A percentile compares a stretch with the other conserved stretches of the same genome.
Conservation (phyloP, 2,329 filamentous ascomycete species). For the Endocalyx cinctus region DNA sequence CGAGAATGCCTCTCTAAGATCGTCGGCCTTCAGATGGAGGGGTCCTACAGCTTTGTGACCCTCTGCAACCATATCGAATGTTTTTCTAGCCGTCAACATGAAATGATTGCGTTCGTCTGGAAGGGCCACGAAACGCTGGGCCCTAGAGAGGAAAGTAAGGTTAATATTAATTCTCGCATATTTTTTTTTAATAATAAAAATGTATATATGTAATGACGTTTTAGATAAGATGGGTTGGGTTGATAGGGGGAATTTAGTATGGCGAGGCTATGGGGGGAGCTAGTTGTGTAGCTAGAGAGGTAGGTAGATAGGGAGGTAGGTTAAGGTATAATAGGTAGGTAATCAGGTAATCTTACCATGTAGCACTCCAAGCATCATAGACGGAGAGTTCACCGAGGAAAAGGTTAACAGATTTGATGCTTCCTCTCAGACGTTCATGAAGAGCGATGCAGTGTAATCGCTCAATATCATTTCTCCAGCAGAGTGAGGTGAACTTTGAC, state of each 20-base stretch:
- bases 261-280: too few species aligned
- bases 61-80: slow-evolving; percentile 32
- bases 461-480: slow-evolving; percentile 41
- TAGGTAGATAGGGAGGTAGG: too few species aligned
- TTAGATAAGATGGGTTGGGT: too few species aligned
- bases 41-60: slow-evolving; percentile 29
- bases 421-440: slow-evolving; percentile 35
- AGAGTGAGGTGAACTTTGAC: slow-evolving; percentile 36
- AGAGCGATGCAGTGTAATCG: slow-evolving; percentile 40
- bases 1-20: slow-evolving; percentile 34
- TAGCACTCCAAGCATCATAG: slow-evolving; percentile 31
- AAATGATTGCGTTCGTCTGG: slow-evolving; percentile 31
- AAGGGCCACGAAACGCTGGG: slow-evolving; percentile 33
- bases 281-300: too few species aligned
- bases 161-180: too few species aligned
- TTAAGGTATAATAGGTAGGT: too few species aligned
- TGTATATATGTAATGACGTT: too few species aligned
- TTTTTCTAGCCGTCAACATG: slow-evolving; percentile 31
- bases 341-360: slow-evolving; percentile 17
- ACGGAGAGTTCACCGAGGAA: slow-evolving; percentile 40
- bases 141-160: slow-evolving; percentile 21
- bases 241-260: too few species aligned
- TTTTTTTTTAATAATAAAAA: too few species aligned
- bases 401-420: slow-evolving; percentile 39
- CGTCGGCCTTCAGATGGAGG: slow-evolving; percentile 30